Conservation (phyloP, 495 filamentous ascomycete species). For the Entonaema liquescens region DNA sequence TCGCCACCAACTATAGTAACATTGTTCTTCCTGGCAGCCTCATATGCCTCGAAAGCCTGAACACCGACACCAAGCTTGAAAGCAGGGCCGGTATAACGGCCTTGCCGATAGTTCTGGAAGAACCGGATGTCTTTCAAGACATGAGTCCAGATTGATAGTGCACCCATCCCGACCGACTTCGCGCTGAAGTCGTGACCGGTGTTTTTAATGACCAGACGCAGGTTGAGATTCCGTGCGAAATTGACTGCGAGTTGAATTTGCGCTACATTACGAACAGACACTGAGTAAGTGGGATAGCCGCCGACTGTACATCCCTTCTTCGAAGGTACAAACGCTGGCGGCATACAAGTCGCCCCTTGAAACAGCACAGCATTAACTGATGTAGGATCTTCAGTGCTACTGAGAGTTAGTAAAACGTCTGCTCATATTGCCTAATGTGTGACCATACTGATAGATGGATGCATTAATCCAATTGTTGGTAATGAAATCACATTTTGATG, state of each 20-base stretch:
- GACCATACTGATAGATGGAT: conserved; percentile 41
- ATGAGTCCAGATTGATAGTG: conserved; percentile 62
- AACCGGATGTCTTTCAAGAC: conserved; percentile 55
- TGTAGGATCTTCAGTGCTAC: conserved; percentile 47
- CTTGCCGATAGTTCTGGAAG: conserved; percentile 50
- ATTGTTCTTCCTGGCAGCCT: conserved; percentile 49
- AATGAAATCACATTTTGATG: conserved; percentile 49
- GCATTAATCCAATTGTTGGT: conserved; percentile 49
- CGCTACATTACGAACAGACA: conserved; percentile 60
- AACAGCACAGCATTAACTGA: conserved; percentile 57
- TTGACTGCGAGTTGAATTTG: conserved; percentile 70
- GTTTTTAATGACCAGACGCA: conserved; percentile 70
- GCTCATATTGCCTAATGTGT: neutral
- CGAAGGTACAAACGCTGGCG: conserved; percentile 49
- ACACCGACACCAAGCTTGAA: conserved; percentile 60
- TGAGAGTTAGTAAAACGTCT: conserved; percentile 23
- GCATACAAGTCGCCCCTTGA: conserved; percentile 53
- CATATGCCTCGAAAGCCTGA: conserved; percentile 56
- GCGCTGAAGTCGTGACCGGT: conserved; percentile 64
- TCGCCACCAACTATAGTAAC: conserved; percentile 61
- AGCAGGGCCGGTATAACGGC: conserved; percentile 53
- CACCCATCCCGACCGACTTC: conserved; percentile 58
- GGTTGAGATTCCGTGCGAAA: conserved; percentile 66
- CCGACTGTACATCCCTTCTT: conserved; percentile 60
- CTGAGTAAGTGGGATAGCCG: conserved; percentile 64